Evolutionary conservation across 2,329 filamentous ascomycete genomes (phyloP).

Genomic region (Grosmannia serpens): DNA sequence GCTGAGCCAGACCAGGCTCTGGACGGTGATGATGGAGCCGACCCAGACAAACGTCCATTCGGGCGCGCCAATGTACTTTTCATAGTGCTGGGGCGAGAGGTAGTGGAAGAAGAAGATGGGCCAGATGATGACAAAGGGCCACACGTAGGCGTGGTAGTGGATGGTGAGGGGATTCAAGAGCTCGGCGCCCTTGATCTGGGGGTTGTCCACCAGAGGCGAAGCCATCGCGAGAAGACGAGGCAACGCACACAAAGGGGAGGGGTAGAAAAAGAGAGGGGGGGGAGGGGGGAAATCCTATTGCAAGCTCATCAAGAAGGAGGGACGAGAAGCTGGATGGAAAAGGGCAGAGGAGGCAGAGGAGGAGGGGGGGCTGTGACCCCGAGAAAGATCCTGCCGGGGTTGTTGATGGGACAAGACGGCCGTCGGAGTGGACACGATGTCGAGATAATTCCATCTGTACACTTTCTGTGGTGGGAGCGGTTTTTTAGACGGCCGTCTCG

Average conservation of each 20-base stretch:
- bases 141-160: constrained; percentile 77
- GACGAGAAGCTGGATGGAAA: not conserved
- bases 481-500: not conserved
- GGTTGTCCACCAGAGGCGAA: constrained; percentile 71
- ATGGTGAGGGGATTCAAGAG: constrained; percentile 77
- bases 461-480: not conserved
- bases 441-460: not conserved
- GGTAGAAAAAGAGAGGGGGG: not conserved
- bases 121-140: constrained; percentile 89
- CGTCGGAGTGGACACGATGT: not conserved
- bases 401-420: not conserved
- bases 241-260: no score
- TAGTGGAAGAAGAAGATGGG: constrained; percentile 85
- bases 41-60: constrained; percentile 98
- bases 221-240: not conserved
- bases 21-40: constrained; percentile 74
- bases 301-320: not conserved
- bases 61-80: constrained; percentile 79
- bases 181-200: constrained; percentile 78
- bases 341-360: not conserved
- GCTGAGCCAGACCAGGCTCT: constrained; percentile 85
- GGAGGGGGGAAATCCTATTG: not conserved
- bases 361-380: not conserved
- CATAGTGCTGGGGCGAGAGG: constrained; percentile 71
- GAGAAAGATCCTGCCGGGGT: not conserved